Conservation (phyloP, 1,284 basidiomycete species). For the Neonothopanus nambi region DNA sequence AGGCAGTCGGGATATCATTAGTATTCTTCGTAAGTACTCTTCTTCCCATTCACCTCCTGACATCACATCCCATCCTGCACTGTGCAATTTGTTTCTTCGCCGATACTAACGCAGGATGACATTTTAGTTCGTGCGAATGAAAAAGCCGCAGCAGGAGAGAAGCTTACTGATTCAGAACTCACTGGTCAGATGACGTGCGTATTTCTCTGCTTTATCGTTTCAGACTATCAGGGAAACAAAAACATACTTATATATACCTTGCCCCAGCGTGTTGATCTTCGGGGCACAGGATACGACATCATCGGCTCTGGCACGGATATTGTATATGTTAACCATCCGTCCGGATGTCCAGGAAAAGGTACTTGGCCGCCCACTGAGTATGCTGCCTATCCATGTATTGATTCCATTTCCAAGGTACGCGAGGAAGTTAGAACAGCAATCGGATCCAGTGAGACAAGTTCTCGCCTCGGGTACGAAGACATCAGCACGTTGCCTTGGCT, state of each 20-base stretch:
- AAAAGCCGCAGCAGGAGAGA: slow-evolving; percentile 29
- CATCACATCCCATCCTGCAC: no score
- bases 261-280: slow-evolving; percentile 40
- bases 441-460: slow-evolving; percentile 18
- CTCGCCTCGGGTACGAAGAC: slow-evolving; percentile 36
- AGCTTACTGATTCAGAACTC: slow-evolving; percentile 40
- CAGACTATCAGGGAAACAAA: background rate
- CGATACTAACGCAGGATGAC: background rate
- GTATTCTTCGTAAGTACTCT: slow-evolving; percentile 42
- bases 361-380: background rate
- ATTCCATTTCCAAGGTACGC: slow-evolving; percentile 23
- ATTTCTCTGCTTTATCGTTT: background rate
- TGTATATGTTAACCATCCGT: slow-evolving; percentile 33
- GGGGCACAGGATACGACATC: slow-evolving; percentile 47
- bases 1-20: slow-evolving; percentile 52
- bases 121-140: slow-evolving; percentile 41
- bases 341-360: slow-evolving; percentile 31
- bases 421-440: slow-evolving; percentile 31
- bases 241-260: background rate
- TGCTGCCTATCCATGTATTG: background rate
- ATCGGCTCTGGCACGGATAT: slow-evolving; percentile 37
- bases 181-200: slow-evolving; percentile 50
- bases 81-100: no score
- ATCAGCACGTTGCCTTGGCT: slow-evolving; percentile 40
- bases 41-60: background rate